These are phyloP conservation scores for Leishmania lainsoni DNA, from an alignment of 208 protist genomes.

Conservation along the genomic window DNA sequence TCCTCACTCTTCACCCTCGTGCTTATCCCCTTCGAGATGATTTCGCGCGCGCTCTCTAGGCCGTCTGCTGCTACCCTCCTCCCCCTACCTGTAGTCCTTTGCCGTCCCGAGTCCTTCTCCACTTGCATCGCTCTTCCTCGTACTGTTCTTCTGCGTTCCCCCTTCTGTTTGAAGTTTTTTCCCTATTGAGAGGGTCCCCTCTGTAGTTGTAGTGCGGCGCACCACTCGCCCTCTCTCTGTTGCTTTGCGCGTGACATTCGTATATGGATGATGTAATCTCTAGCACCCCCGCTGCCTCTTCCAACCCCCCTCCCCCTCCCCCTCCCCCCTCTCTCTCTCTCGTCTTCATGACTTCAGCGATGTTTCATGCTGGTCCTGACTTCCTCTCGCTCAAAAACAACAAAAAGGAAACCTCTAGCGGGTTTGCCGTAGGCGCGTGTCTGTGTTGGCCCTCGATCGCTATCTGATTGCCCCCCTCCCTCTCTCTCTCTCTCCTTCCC, in stretches of 20 bases:
- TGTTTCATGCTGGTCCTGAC: background rate
- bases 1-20: background rate
- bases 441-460: background rate
- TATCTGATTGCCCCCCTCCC: background rate
- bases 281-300: background rate
- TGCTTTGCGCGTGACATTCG: background rate
- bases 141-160: background rate
- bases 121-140: background rate
- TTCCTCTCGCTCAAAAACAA: no score
- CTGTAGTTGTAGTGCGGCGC: background rate
- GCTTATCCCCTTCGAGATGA: background rate
- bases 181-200: background rate
- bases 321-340: background rate
- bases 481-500: background rate
- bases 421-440: background rate
- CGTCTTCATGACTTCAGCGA: background rate
- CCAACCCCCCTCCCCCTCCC: background rate
- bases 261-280: constrained; percentile 2
- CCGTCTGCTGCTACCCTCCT: background rate
- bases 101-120: background rate
- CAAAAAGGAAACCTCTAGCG: background rate
- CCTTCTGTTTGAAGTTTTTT: background rate
- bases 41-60: background rate
- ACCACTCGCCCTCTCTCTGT: background rate
- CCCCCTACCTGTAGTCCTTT: background rate